Evolutionary conservation across 768 basidiomycete species (phyloP), one percentile per base, ranked within the genome.

Genomic region (Cystobasidium ongulense): DNA sequence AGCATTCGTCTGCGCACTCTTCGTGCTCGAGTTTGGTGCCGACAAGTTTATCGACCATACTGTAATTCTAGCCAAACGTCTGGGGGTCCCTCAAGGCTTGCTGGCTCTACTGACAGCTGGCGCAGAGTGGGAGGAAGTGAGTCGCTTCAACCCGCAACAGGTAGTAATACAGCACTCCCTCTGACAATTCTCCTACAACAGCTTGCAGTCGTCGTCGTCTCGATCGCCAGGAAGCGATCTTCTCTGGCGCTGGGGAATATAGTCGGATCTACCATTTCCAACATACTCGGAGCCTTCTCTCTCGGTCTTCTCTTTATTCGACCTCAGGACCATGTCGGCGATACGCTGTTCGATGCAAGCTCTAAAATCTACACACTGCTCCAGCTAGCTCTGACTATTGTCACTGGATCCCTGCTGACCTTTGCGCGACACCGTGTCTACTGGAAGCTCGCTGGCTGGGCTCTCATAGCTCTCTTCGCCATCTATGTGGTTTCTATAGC

Each of bases 81-180:
- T 73, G 8, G 76, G 76, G 0, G 39, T 79, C 18, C 75, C 77
- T 38, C 72, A 68, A 36, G 59, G 74, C 1, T 38, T 77, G 50
- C 67, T 79, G 7, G 78, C 66, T n/a, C 38, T 79, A 21, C 63
- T 78, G 67, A 79, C 78, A 1, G 78, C 76, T 1, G 77, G 77
- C 1, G 78, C 77, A 35, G 77, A 80, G 67, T 76, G 78, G 76
- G 80, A 80, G 68, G 80, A 80, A 78, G 78, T 77, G 65, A 68
- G 78, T 68, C n/a, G n/a, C n/a, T 11, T 25, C 4, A 7, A 17
- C 23, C 7, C 11, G 3, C 23, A 21, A 18, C n/a, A 18, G 33
- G 25, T 21, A 33, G 43, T n/a, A 73, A 8, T 23, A n/a, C 23
- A 23, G 38, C 18, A 43, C 18, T 31, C 15, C 18, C 27, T 41